Base-by-base conservation (phyloP, 305 asterid species). In the Fraxinus paxiana region DNA sequence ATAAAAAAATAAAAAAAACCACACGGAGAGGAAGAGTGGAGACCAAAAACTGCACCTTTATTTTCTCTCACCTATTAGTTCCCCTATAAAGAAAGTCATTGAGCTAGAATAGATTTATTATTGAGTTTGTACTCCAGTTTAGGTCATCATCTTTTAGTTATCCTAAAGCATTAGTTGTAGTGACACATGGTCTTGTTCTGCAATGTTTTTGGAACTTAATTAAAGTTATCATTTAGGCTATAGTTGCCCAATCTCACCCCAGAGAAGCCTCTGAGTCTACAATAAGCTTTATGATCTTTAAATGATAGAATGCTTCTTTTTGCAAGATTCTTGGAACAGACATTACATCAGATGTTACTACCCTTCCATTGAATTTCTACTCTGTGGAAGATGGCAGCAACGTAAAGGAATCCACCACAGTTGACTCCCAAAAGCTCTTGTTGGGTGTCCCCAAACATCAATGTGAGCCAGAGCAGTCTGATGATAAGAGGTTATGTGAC, bases 281-380 rank as follows among this genome's bases (percentile, higher is more conserved):
- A 76, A 43, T 70, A 30, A 31, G 75, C 43, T 71, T 77, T 34
- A 24, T 81, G 67, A 70, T 77, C 43, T 46, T 75, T n/a, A 65
- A 20, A 69, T 28, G 67, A 2, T 54, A 70, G 18, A 31, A 77
- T 67, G 71, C 79, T 61, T 61, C 61, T 28, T 79, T 77, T 41
- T 77, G 6, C 86, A 89, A 93, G 97, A 90, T 95, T 82, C 96
- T 92, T 78, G 92, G 91, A 33, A 78, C 89, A 5, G 93, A 89
- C 46, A 72, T 75, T 70, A 90, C 88, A 3, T 65, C 88, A 10
- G 86, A 82, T 17, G 76, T 79, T 80, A 83, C 85, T 84, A 84
- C 90, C 43, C 77, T 78, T 81, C 92, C 86, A 56, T 77, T 79
- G 70, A 86, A 86, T 80, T 3, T 83, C 79, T 84, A 80, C 76